Conservation (phyloP, 768 basidiomycete genomes). For the Cystobasidium onofrii region DNA sequence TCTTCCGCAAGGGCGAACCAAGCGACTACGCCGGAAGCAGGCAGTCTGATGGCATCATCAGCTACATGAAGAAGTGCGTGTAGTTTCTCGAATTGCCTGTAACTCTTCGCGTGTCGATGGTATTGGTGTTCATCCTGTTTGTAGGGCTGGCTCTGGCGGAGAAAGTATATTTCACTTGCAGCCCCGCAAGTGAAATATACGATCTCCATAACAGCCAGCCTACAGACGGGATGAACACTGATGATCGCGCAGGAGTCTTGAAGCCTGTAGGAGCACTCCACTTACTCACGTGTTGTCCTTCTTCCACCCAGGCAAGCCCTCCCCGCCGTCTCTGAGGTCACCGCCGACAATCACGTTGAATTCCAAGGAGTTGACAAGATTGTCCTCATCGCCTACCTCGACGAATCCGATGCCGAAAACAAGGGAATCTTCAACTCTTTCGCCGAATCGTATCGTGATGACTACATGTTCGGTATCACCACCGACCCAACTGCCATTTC, state of each 20-base stretch:
- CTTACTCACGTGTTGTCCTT: too few species aligned
- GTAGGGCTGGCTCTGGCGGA: too few species aligned
- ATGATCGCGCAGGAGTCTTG: too few species aligned
- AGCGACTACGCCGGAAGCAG: constrained; percentile 78
- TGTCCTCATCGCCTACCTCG: constrained; percentile 75
- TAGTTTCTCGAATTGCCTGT: background rate
- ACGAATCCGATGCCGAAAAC: constrained; percentile 54
- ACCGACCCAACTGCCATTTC: constrained; percentile 59
- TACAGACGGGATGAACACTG: too few species aligned
- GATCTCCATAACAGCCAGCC: too few species aligned
- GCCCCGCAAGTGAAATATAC: too few species aligned
- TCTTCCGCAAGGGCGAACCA: constrained; percentile 75
- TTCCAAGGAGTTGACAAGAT: constrained; percentile 84
- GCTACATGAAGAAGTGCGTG: constrained; percentile 84
- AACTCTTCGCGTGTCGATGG: background rate
- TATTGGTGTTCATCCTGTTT: too few species aligned
- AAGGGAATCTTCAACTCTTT: constrained; percentile 58
- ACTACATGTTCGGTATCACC: constrained; percentile 81
- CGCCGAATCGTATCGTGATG: constrained; percentile 82
- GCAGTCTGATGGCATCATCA: constrained; percentile 89
- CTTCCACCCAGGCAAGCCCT: constrained; percentile 66
- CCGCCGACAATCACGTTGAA: constrained; percentile 64
- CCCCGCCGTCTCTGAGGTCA: constrained; percentile 81
- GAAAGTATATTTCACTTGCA: too few species aligned
- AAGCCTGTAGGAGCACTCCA: too few species aligned